Evolutionary conservation across 495 filamentous ascomycete species (phyloP), one percentile per base, ranked within the genome.

Genomic region (Daldinia decipiens): DNA sequence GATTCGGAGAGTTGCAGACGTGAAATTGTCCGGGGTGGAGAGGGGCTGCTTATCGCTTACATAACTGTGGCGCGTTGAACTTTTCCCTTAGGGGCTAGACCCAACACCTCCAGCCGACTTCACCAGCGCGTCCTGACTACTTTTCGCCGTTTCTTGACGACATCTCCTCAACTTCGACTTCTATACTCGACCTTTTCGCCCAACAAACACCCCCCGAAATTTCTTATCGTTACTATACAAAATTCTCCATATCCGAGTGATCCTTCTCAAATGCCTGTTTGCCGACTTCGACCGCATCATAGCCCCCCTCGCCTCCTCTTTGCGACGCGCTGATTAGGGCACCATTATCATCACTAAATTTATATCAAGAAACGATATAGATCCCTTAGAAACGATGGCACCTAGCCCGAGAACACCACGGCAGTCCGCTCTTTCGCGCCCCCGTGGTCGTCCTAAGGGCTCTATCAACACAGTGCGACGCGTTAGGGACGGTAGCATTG

Each of bases 321-420:
- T 73, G 75, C 75, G 73, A 77, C 76, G 76, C 76, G 76, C 72
- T 78, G 74, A 77, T 76, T 75, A 70, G 55, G 56, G 62, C 55
- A 43, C 57, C 59, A 27, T 51, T 71, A 57, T 77, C 68, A 76
- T 72, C 38, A 70, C 70, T 67, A 67, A 60, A 70, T 67, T 58
- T 51, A 57, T 74, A 69, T 76, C 63, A 53, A 39, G 19, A 70
- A 65, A 17, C 51, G 36, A 45, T 62, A 58, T 27, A 32, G 60
- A 59, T 61, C 53, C 26, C 27, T 15, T 31, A 65, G 43, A 26
- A 26, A 70, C 40, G 66, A 85, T 85, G 83, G 81, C 80, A 31
- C 79, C 82, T 40, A 69, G 71, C 43, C 79, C 81, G 27, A 75
- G 79, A 53, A 84, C 83, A 11, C 82, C 83, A 3, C 73, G 80